phyloP scores from a whole-genome alignment of 768 basidiomycete species.

The Lenzites betulinus region DNA sequence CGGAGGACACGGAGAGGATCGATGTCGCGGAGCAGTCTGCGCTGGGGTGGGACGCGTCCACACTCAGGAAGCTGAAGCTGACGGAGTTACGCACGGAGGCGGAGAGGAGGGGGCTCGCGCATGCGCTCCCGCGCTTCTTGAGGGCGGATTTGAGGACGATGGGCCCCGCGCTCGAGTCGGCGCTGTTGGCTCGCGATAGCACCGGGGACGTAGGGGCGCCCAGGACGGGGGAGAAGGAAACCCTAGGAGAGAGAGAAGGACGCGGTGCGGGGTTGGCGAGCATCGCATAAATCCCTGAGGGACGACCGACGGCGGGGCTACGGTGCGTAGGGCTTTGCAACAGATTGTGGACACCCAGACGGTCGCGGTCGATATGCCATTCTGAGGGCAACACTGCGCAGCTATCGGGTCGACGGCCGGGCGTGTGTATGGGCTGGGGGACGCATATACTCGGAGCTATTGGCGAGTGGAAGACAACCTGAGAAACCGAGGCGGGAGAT shows the following conservation, averaged over 20 bases:
- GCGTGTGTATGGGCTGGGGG: slow-evolving; percentile 12
- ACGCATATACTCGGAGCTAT: slow-evolving; percentile 8
- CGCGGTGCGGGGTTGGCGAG: not conserved
- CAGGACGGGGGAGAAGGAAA: slow-evolving; percentile 7
- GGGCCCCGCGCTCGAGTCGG: not conserved
- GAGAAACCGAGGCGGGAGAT: slow-evolving; percentile 6
- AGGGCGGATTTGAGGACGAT: slow-evolving; percentile 4
- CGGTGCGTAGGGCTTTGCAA: slow-evolving; percentile 10
- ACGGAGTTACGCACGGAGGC: slow-evolving; percentile 21
- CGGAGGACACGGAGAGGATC: not conserved
- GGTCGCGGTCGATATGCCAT: slow-evolving; percentile 4
- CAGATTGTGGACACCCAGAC: not conserved
- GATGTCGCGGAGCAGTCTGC: not conserved
- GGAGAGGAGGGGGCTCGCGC: slow-evolving; percentile 12
- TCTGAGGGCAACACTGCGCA: slow-evolving; percentile 11
- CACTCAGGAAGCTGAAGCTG: slow-evolving; percentile 8
- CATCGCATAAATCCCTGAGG: slow-evolving; percentile 1
- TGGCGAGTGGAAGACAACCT: slow-evolving; percentile 17
- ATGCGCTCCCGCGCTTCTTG: not conserved
- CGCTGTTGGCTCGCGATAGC: not conserved
- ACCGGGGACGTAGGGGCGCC: not conserved
- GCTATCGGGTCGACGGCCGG: slow-evolving; percentile 9
- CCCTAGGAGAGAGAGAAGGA: slow-evolving; percentile 9
- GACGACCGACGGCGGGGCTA: not conserved
- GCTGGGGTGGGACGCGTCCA: not conserved